A percentile compares a stretch with the other conserved stretches of the same genome.
Evolutionary conservation across 2,329 filamentous ascomycete species (phyloP).

Genomic region (Trichoderma lentiforme): DNA sequence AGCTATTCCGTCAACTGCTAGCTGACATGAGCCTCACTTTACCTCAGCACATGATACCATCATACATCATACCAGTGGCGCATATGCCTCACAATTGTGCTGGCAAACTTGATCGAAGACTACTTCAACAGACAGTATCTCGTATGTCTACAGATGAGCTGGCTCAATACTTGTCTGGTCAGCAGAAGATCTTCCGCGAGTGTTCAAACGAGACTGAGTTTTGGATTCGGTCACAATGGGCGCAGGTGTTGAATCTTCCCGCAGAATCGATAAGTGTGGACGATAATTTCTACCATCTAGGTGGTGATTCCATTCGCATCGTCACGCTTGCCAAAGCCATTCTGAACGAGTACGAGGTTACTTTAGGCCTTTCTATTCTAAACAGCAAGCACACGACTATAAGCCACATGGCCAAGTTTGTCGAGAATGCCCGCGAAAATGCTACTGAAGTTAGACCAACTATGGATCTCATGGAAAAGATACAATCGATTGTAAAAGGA

Average conservation of each 20-base stretch:
- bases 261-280: conserved; percentile 19
- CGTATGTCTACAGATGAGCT: not conserved
- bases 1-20: not conserved
- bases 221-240: conserved; percentile 8
- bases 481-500: not conserved
- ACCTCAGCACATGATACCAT: conserved; percentile 28
- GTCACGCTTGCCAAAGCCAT: conserved; percentile 21
- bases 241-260: not conserved
- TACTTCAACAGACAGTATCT: not conserved
- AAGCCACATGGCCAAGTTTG: conserved; percentile 17
- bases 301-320: conserved; percentile 24
- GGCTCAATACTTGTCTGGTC: not conserved
- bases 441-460: not conserved
- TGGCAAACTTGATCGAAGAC: conserved; percentile 15
- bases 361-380: conserved; percentile 20
- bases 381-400: conserved; percentile 23
- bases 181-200: not conserved
- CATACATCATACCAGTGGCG: not conserved
- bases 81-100: conserved; percentile 12
- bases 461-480: not conserved
- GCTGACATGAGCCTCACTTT: not conserved
- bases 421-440: conserved; percentile 3
- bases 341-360: conserved; percentile 13
- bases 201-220: not conserved
- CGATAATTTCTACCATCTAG: conserved; percentile 24